phyloP scores from a whole-genome alignment of 352 stramenopile species.

The Globisporangium spiculum region DNA sequence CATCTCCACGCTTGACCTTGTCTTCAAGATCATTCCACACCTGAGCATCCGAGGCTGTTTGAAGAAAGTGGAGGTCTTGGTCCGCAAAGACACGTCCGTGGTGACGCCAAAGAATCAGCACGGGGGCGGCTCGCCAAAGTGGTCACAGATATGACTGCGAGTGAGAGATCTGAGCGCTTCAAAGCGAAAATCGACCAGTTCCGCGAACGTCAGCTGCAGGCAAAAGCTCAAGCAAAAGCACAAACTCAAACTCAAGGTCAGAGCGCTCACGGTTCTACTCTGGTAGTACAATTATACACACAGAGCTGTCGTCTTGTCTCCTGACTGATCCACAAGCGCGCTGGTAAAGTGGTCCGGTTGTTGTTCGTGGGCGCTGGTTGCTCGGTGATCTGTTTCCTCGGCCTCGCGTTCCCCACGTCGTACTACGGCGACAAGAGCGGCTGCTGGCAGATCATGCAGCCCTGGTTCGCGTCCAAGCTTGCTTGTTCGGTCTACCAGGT shows the following conservation, averaged over 20 bases:
- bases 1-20: constrained; percentile 17
- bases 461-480: constrained; percentile 30
- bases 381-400: constrained; percentile 10
- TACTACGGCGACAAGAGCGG: constrained; percentile 18
- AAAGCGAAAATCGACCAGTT: constrained; percentile 7
- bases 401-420: constrained; percentile 21
- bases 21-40: constrained; percentile 23
- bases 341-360: constrained; percentile 23
- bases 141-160: background rate
- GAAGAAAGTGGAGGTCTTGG: constrained; percentile 17
- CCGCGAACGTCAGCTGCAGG: constrained; percentile 5
- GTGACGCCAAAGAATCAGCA: background rate
- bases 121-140: background rate
- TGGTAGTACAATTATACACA: background rate
- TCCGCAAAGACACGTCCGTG: constrained; percentile 18
- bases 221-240: background rate
- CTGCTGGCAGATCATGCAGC: constrained; percentile 25
- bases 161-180: constrained; percentile 10
- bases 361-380: constrained; percentile 18
- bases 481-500: constrained; percentile 35
- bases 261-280: background rate
- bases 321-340: constrained; percentile 22
- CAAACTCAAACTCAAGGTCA: background rate
- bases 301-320: background rate
- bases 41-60: constrained; percentile 20